These are phyloP conservation scores for Xylaria nigripes DNA, from an alignment of 495 filamentous ascomycete genomes.

Conservation along the genomic window DNA sequence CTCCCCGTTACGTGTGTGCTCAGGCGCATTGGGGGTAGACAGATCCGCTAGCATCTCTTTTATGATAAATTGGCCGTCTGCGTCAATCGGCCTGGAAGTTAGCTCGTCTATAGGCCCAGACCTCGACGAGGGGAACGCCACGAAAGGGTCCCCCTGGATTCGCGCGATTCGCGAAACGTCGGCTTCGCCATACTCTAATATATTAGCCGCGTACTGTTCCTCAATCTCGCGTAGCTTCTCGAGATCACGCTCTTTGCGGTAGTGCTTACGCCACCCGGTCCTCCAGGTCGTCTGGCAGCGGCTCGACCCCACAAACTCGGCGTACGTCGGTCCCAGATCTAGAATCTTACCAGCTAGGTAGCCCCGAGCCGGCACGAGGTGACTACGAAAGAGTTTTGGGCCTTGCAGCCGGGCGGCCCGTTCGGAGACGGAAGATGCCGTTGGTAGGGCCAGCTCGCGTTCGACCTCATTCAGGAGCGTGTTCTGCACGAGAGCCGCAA, in stretches of 20 bases:
- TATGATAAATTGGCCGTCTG: not conserved
- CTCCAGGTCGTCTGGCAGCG: slow-evolving; percentile 13
- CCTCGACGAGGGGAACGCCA: not conserved
- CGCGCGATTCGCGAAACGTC: slow-evolving; percentile 9
- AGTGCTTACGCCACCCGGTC: slow-evolving; percentile 10
- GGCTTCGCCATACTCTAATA: slow-evolving; percentile 7
- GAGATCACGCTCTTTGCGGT: slow-evolving; percentile 3
- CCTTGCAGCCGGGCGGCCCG: not conserved
- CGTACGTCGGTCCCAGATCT: slow-evolving; percentile 10
- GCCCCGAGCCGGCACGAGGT: slow-evolving; percentile 3
- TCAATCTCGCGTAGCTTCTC: slow-evolving; percentile 11
- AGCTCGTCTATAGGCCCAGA: not conserved
- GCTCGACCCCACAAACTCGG: slow-evolving; percentile 9
- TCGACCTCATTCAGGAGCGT: slow-evolving; percentile 1
- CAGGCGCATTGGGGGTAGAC: too few species aligned
- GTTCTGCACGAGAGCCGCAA: slow-evolving; percentile 2
- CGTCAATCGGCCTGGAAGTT: not conserved
- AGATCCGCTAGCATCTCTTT: not conserved
- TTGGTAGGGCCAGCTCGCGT: not conserved
- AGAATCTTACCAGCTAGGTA: slow-evolving; percentile 13
- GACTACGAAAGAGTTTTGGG: not conserved
- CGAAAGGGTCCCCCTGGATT: slow-evolving; percentile 1
- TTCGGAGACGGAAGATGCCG: not conserved
- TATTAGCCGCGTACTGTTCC: slow-evolving; percentile 12
- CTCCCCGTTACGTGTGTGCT: not conserved